A percentile compares a stretch with the other conserved stretches of the same genome.
phyloP scores from a whole-genome alignment of 2,329 filamentous ascomycete species.

The Zymoseptoria tritici region DNA sequence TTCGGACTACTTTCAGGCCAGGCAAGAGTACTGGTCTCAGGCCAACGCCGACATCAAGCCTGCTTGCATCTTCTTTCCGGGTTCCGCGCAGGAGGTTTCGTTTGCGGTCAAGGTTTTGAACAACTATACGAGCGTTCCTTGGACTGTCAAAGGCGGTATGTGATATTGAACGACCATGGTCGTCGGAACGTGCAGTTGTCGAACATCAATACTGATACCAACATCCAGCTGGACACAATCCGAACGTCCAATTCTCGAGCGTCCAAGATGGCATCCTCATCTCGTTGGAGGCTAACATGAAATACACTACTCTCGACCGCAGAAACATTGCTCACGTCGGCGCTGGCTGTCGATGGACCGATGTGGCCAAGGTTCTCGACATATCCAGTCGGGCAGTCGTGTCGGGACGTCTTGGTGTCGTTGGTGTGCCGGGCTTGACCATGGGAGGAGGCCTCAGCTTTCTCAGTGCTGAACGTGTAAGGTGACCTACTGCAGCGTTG shows the following conservation, averaged over 20 bases:
- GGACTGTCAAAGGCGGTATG: conserved; percentile 48
- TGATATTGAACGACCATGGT: background rate
- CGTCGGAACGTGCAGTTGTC: background rate
- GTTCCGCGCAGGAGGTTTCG: conserved; percentile 45
- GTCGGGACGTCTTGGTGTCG: conserved; percentile 19
- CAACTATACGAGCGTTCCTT: conserved; percentile 41
- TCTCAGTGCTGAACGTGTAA: conserved; percentile 23
- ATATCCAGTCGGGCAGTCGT: conserved; percentile 16
- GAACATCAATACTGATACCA: background rate
- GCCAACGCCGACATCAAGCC: conserved; percentile 15
- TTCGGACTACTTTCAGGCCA: conserved; percentile 10
- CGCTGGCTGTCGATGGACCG: conserved; percentile 18
- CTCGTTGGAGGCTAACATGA: conserved; percentile 36
- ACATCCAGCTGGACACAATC: conserved; percentile 34
- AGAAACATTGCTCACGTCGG: conserved; percentile 23
- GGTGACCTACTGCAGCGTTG: conserved; percentile 4
- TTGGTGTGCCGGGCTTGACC: conserved; percentile 25
- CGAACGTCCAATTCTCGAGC: conserved; percentile 41
- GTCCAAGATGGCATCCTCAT: conserved; percentile 40
- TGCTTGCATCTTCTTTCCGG: conserved; percentile 35
- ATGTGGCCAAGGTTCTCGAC: conserved; percentile 18
- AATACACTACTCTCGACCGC: conserved; percentile 31
- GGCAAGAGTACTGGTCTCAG: conserved; percentile 14
- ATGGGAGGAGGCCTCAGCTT: conserved; percentile 26
- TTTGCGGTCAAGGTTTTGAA: conserved; percentile 45